Evolutionary conservation across 768 basidiomycete species (phyloP).

Genomic region (Kwoniella pini): DNA sequence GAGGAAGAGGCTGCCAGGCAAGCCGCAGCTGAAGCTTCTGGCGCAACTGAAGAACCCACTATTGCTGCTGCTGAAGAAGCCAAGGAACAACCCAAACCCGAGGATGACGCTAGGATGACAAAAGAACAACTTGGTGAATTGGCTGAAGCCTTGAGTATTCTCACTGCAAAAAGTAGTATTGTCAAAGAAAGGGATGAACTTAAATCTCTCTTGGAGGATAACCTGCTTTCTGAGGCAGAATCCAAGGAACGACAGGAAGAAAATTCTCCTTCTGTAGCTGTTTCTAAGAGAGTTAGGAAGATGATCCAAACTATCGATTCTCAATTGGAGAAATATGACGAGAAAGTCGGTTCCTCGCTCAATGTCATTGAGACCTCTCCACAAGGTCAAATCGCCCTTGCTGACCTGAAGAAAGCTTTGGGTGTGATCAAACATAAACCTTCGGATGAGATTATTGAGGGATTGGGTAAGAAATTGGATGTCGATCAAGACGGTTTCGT

Average conservation of each 20-base stretch:
- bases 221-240: conserved; percentile 77
- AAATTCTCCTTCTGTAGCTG: conserved; percentile 62
- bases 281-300: conserved; percentile 90
- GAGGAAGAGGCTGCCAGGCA: conserved; percentile 59
- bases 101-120: conserved; percentile 85
- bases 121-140: conserved; percentile 93
- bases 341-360: conserved; percentile 59
- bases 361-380: conserved; percentile 56
- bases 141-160: conserved; percentile 81
- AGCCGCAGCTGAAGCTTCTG: conserved; percentile 25
- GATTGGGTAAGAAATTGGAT: conserved; percentile 88
- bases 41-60: conserved; percentile 15
- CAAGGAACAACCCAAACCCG: conserved; percentile 29
- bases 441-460: conserved; percentile 81
- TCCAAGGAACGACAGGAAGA: conserved; percentile 54
- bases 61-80: conserved; percentile 14
- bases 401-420: conserved; percentile 85
- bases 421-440: conserved; percentile 92
- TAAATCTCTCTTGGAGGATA: conserved; percentile 88
- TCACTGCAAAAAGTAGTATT: conserved; percentile 91
- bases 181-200: conserved; percentile 95
- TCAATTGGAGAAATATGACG: conserved; percentile 89
- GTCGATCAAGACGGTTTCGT: conserved; percentile 95
- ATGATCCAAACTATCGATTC: conserved; percentile 95
- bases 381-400: conserved; percentile 77